Base-by-base conservation (phyloP, 257 asterid genomes). In the Eucommia ulmoides region DNA sequence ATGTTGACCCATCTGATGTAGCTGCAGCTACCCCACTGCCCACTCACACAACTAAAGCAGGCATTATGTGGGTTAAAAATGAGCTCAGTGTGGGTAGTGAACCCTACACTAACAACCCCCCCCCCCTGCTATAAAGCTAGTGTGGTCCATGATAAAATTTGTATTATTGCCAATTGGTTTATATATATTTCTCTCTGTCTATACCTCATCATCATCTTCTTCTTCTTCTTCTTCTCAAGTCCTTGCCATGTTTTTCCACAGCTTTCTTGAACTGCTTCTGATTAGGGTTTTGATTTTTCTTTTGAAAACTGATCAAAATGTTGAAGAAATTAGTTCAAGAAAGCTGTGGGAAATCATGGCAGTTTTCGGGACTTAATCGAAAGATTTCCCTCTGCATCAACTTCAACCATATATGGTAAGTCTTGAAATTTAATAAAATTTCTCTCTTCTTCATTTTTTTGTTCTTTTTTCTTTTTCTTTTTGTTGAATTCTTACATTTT, bases 201-300 rank as follows among this genome's bases (percentile, higher is more conserved):
- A 14, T 33, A 14, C 16, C 42, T 33, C 42, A 8, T 17, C 16
- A 14, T 33, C 42, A 8, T 17, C 16, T 17, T 33, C 42, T 33
- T 17, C n/a, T 18, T 35, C 44, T 35, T 3, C n/a, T 26, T 6
- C 12, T 35, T 35, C 14, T 35, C 3, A 50, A 59, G 75, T 80
- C 73, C 84, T 79, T 54, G 71, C 56, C 82, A 72, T 84, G 80
- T 80, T 74, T 78, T 81, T 81, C 94, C 94, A 84, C 94, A 78
- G 94, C 94, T 80, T 84, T 84, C 93, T 84, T 84, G 94, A 84
- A 84, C 94, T 84, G 75, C 75, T 58, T 45, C 51, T 38, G 16
- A n/a, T n/a, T n/a, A n/a, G n/a, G 3, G 2, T 41, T 63, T 51
- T 26, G 53, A 47, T 55, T 55, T 19, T 18, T 49, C 29, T 49